Conservation (phyloP, 2,329 filamentous ascomycete genomes). For the Diplodia seriata region DNA sequence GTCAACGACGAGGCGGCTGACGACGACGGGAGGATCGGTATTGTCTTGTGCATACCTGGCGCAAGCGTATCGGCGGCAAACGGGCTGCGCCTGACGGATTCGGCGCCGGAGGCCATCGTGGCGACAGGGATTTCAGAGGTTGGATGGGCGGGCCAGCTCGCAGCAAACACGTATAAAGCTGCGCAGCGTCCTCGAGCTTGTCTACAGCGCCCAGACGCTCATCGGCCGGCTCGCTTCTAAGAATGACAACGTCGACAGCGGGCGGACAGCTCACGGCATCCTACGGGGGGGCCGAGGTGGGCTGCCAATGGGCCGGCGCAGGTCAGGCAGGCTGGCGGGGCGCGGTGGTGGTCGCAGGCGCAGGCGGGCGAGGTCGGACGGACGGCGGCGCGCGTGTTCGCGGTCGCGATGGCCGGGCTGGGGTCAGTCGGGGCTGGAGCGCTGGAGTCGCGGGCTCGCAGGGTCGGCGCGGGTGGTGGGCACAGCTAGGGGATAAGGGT, state of each 20-base stretch:
- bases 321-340: background rate
- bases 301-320: conserved; percentile 8
- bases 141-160: background rate
- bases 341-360: conserved; percentile 15
- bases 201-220: background rate
- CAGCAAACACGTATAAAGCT: conserved; percentile 21
- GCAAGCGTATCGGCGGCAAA: conserved; percentile 54
- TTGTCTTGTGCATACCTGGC: conserved; percentile 57
- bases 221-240: conserved; percentile 30
- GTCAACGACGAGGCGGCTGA: conserved; percentile 47
- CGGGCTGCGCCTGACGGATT: conserved; percentile 54
- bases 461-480: conserved; percentile 9
- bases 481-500: conserved; percentile 31
- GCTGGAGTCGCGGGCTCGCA: background rate
- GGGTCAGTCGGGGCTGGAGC: background rate
- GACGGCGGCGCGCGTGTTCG: background rate
- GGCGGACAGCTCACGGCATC: conserved; percentile 29
- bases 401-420: background rate
- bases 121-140: conserved; percentile 31
- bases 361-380: conserved; percentile 3
- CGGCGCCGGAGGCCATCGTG: conserved; percentile 54
- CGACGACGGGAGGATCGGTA: conserved; percentile 60
- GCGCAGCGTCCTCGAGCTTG: conserved; percentile 19
- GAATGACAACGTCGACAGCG: conserved; percentile 17
- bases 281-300: conserved; percentile 5